A percentile compares a stretch with the other conserved stretches of the same genome.
These are phyloP conservation scores for Hanseniaspora sp. DNA, from an alignment of 1,139 yeast genomes.

Conservation along the genomic window DNA sequence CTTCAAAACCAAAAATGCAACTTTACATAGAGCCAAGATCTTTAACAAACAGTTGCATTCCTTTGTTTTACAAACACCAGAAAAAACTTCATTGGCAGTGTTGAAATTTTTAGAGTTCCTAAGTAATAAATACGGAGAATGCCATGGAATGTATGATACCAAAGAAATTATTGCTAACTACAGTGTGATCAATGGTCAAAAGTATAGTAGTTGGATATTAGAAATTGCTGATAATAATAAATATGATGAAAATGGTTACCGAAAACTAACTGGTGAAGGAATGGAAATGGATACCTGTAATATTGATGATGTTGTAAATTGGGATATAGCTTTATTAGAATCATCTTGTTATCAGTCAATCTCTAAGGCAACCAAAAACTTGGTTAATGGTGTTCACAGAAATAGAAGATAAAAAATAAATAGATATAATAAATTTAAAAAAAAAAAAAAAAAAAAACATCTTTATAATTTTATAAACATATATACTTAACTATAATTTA, in stretches of 20 bases:
- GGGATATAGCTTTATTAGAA: slow-evolving; percentile 13
- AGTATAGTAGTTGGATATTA: slow-evolving; percentile 6
- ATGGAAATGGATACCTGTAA: slow-evolving; percentile 15
- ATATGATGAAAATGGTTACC: slow-evolving; percentile 11
- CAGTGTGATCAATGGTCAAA: slow-evolving; percentile 13
- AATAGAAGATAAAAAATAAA: slow-evolving; percentile 1
- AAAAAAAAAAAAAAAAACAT: not conserved
- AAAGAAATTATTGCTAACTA: slow-evolving; percentile 66
- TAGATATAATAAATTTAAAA: too few relatives aligned
- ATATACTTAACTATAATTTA: not conserved
- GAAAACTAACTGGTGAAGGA: slow-evolving; percentile 14
- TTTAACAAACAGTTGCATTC: slow-evolving; percentile 71
- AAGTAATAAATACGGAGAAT: slow-evolving; percentile 53
- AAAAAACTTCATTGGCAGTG: slow-evolving; percentile 69
- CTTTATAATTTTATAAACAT: not conserved
- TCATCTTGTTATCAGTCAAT: slow-evolving; percentile 12
- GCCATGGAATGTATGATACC: slow-evolving; percentile 68
- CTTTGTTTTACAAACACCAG: slow-evolving; percentile 65
- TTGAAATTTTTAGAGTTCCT: slow-evolving; percentile 69
- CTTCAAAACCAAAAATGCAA: slow-evolving; percentile 64
- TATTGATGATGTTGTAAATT: slow-evolving; percentile 15
- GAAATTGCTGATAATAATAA: slow-evolving; percentile 9
- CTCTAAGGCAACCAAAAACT: slow-evolving; percentile 8
- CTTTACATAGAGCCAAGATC: slow-evolving; percentile 63
- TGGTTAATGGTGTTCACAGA: slow-evolving; percentile 9